Evolutionary conservation across 1,284 basidiomycete genomes (phyloP).

Genomic region (Papiliotrema nemorosa): DNA sequence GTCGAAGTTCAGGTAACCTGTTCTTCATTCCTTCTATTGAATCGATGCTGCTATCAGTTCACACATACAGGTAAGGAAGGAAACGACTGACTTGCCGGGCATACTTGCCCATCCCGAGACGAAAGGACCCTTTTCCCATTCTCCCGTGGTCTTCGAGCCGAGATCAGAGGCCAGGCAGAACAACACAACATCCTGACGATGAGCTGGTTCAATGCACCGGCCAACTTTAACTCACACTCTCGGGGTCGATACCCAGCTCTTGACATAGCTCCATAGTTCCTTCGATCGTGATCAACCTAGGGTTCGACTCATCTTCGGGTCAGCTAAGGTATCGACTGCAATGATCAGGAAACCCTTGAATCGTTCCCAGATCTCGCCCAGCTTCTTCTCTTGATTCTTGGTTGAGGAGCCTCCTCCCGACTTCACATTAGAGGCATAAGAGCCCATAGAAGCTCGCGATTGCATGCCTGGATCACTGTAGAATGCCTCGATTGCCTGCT

Average conservation of each 20-base stretch:
- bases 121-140: constrained; percentile 74
- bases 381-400: constrained; percentile 41
- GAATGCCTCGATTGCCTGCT: constrained; percentile 42
- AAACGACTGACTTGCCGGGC: constrained; percentile 30
- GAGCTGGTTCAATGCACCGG: not conserved
- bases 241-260: constrained; percentile 47
- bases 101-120: constrained; percentile 70
- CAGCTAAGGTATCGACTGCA: not conserved
- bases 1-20: constrained; percentile 59
- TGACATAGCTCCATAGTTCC: constrained; percentile 46
- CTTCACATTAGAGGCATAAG: not conserved
- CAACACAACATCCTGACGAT: constrained; percentile 40
- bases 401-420: constrained; percentile 4
- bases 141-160: constrained; percentile 56
- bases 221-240: constrained; percentile 26
- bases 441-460: not conserved
- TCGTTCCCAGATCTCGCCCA: constrained; percentile 47
- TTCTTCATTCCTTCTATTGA: constrained; percentile 64
- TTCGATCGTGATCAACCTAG: constrained; percentile 49
- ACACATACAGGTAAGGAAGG: not conserved
- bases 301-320: constrained; percentile 33
- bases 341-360: constrained; percentile 43
- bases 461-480: constrained; percentile 36
- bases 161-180: constrained; percentile 50
- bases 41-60: constrained; percentile 59